These are phyloP conservation scores for Elymus sibiricus DNA, from an alignment of 176 grass and related monocot genomes.

Conservation along the genomic window DNA sequence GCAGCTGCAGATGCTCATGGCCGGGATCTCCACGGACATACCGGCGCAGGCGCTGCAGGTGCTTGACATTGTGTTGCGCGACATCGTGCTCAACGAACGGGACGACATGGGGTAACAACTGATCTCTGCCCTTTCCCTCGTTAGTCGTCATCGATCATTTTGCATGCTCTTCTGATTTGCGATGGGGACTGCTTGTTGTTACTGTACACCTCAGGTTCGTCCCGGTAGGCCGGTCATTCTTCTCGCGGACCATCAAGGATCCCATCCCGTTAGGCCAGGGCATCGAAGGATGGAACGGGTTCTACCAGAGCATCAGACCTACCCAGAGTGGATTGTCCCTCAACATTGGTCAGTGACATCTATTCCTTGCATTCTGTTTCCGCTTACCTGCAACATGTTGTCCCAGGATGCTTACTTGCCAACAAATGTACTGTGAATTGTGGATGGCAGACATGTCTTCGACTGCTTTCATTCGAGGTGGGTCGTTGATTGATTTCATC, in stretches of 20 bases:
- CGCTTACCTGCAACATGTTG: neutral
- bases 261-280: conserved; percentile 24
- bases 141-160: neutral
- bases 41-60: conserved; percentile 42
- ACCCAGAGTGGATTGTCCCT: conserved; percentile 72
- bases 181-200: neutral
- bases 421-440: neutral
- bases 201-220: conserved; percentile 31
- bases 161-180: neutral
- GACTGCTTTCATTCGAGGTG: conserved; percentile 50
- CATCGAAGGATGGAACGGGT: conserved; percentile 53
- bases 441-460: conserved; percentile 50
- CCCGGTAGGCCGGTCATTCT: conserved; percentile 63
- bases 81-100: conserved; percentile 39
- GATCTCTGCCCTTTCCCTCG: neutral
- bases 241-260: conserved; percentile 25
- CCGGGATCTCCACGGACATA: conserved; percentile 26
- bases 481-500: conserved; percentile 39
- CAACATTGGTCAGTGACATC: conserved; percentile 43
- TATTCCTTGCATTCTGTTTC: neutral
- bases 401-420: neutral
- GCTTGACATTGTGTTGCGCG: conserved; percentile 52
- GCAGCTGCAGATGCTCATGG: conserved; percentile 43
- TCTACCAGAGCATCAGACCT: conserved; percentile 71
- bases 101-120: conserved; percentile 17